Percentiles rank a stretch among this genome's conserved stretches.
Conservation (phyloP, 257 asterid genomes). For the Phtheirospermum japonicum region DNA sequence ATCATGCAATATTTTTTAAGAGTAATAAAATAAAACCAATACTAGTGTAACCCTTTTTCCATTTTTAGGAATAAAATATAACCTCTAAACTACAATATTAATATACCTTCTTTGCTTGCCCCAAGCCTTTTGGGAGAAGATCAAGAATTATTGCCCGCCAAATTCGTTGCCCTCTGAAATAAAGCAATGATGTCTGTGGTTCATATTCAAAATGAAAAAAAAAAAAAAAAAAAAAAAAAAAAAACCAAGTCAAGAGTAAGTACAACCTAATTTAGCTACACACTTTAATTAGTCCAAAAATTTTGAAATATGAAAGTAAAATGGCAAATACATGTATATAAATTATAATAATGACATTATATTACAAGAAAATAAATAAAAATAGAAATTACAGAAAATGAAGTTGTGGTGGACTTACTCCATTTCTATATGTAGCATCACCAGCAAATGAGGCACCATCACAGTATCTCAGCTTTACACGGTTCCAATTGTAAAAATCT, state of each 20-base stretch:
- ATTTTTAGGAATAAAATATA: too few species aligned
- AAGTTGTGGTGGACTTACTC: conserved; percentile 46
- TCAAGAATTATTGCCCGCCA: conserved; percentile 80
- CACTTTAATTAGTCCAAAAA: background rate
- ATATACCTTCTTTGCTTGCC: conserved; percentile 63
- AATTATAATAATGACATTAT: background rate
- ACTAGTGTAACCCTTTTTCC: too few species aligned
- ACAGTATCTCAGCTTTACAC: conserved; percentile 89
- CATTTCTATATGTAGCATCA: conserved; percentile 59
- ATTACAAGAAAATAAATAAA: background rate
- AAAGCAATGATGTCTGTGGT: conserved; percentile 74
- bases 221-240: conserved; percentile 4
- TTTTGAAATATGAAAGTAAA: background rate
- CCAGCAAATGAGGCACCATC: conserved; percentile 98
- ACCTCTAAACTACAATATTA: too few species aligned
- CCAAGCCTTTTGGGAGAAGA: conserved; percentile 86
- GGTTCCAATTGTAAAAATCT: conserved; percentile 98
- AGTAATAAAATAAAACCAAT: too few species aligned
- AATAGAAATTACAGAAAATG: background rate
- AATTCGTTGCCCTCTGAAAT: conserved; percentile 92
- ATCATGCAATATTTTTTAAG: too few species aligned
- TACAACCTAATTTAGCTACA: conserved; percentile 9
- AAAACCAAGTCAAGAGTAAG: conserved; percentile 25
- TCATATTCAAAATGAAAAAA: conserved; percentile 35
- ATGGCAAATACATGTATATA: background rate